Evolutionary conservation across 805 yeast species (phyloP), one percentile per base, ranked within the genome.

Genomic region (Nakazawaea ernobii): DNA sequence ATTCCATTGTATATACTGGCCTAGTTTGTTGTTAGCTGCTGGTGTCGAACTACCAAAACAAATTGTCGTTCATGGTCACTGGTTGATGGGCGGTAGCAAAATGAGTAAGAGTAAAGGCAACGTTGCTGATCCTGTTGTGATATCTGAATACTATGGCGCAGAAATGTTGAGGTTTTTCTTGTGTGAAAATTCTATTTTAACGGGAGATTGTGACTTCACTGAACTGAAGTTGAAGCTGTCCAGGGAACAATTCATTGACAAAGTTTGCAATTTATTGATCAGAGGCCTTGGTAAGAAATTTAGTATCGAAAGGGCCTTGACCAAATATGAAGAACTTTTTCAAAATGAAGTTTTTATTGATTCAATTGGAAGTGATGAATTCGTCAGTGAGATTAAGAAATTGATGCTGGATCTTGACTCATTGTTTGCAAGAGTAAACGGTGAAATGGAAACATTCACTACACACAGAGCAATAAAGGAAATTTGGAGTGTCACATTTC

Each of bases 1-100:
- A 53, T 94, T 94, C 63, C 99, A 94, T 59, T 82, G 95, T 53
- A 75, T 91, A 11, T 90, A 88, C 58, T 94, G 99, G 99, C 98
- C 98, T 0, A 81, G 88, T 1, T 83, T 94, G 49, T 68, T 94
- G 49, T 67, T 91, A 75, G 97, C 97, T 0, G 94, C 95, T 0
- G 84, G 74, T 0, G 59, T 86, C 0, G 77, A 76, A 4, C 58
- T 84, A 6, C 98, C 98, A 0, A 67, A 73, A 37, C 83, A 81
- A 49, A 77, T 94, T 3, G 73, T 90, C 6, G 96, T 94, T 2
- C 99, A 94, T 68, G 84, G 95, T 6, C 99, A 94, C 63, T 94
- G 98, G 98, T 70, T 91, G 20, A 77, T 85, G 63, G 84, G 82
- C 32, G 98, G 98, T 0, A 69, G 80, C 39, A 94, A 94, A 60